Percentiles rank a stretch among this genome's conserved stretches.
Conservation (phyloP, 441 rosid species). For the Monsonia emarginata region DNA sequence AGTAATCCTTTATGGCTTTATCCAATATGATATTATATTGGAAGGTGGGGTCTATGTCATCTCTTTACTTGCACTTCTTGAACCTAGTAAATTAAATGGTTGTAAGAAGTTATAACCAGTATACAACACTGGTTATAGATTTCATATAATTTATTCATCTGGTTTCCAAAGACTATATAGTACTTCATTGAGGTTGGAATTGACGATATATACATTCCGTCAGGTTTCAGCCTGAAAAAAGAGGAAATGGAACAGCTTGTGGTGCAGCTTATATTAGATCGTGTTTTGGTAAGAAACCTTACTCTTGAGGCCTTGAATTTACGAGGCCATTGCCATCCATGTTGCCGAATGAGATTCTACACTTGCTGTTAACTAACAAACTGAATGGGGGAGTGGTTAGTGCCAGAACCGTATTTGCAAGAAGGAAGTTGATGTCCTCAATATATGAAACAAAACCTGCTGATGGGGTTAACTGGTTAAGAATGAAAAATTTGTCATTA, state of each 20-base stretch:
- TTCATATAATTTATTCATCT: background rate
- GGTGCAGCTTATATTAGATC: slow-evolving; percentile 55
- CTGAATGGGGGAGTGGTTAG: background rate
- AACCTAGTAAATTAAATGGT: background rate
- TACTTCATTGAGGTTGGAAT: background rate
- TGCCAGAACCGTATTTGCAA: background rate
- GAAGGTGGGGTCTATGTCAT: background rate
- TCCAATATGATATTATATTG: background rate
- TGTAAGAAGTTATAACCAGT: background rate
- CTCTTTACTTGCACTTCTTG: background rate
- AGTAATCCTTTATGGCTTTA: background rate
- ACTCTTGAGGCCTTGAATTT: slow-evolving; percentile 7
- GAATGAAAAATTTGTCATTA: background rate
- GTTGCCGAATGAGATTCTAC: background rate
- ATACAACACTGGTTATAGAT: background rate
- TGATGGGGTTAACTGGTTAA: background rate
- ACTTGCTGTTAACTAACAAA: background rate
- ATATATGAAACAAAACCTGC: background rate
- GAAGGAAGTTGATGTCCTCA: background rate
- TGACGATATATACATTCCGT: background rate
- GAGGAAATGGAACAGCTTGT: slow-evolving; percentile 74
- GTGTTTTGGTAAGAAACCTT: slow-evolving; percentile 53
- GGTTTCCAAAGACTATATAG: background rate
- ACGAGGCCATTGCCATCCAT: background rate
- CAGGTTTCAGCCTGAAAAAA: slow-evolving; percentile 61